These are phyloP conservation scores for Alnus rubra DNA, from an alignment of 306 rosid species.

Conservation along the genomic window DNA sequence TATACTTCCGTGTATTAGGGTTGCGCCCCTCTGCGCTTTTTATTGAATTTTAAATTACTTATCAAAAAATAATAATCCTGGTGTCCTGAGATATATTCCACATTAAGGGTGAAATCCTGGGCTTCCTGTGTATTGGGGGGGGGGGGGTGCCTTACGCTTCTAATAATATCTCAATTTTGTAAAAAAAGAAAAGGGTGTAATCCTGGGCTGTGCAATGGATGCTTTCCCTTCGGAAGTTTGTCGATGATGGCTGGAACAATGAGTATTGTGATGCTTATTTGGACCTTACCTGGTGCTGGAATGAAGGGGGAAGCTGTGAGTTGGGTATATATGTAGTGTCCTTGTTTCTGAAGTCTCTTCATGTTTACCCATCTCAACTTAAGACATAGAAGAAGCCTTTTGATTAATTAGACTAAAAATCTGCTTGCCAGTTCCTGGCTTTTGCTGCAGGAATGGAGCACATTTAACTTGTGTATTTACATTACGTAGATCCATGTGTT, in stretches of 20 bases:
- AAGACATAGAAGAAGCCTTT: not conserved
- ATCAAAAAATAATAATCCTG: too few relatives aligned
- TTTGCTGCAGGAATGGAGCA: not conserved
- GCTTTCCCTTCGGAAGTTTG: not conserved
- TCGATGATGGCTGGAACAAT: not conserved
- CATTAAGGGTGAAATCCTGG: too few relatives aligned
- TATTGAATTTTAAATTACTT: too few relatives aligned
- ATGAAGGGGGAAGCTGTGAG: not conserved
- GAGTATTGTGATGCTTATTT: not conserved
- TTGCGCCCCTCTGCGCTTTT: too few relatives aligned
- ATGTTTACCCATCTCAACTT: not conserved
- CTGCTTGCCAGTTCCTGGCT: not conserved
- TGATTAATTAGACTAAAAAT: too few relatives aligned
- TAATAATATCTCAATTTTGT: too few relatives aligned
- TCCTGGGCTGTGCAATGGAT: not conserved
- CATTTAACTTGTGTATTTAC: not conserved
- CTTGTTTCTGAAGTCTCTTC: not conserved
- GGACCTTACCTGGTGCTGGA: not conserved
- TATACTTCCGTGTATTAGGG: too few relatives aligned
- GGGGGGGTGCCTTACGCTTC: too few relatives aligned
- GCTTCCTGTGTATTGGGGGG: too few relatives aligned
- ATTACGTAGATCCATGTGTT: not conserved
- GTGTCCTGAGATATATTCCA: too few relatives aligned
- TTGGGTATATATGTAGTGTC: not conserved
- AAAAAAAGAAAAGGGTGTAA: not conserved